A percentile compares a stretch with the other conserved stretches of the same genome.
Conservation (phyloP, 176 grass and related monocot genomes). For the Guadua angustifolia region DNA sequence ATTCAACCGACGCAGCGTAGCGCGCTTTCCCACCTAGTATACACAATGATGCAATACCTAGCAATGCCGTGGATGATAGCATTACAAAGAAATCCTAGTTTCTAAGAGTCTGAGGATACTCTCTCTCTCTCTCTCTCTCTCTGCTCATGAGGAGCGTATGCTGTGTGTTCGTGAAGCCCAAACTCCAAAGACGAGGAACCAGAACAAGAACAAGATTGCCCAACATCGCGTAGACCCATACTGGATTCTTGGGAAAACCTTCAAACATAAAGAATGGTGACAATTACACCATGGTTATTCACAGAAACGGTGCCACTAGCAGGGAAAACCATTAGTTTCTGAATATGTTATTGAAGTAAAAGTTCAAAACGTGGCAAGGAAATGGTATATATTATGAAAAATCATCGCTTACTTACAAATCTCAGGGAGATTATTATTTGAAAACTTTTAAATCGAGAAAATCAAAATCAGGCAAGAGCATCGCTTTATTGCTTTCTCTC, state of each 20-base stretch:
- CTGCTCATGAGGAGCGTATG: constrained; percentile 55
- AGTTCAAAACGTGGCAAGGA: constrained; percentile 17
- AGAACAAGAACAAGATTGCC: constrained; percentile 77
- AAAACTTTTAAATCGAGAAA: no score
- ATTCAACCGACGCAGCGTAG: no score
- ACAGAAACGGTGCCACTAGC: neutral
- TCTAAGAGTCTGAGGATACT: neutral
- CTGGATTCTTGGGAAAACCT: constrained; percentile 74
- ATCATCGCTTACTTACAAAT: constrained; percentile 75
- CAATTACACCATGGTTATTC: neutral
- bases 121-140: neutral
- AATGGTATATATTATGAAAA: constrained; percentile 11
- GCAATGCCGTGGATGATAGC: neutral
- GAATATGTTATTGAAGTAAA: neutral
- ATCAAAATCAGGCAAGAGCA: no score
- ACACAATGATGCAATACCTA: constrained; percentile 48
- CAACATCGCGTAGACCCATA: constrained; percentile 73
- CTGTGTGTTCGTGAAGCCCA: constrained; percentile 76
- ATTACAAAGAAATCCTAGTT: neutral
- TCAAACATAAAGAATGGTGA: constrained; percentile 17
- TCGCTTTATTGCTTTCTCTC: no score
- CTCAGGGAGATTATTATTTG: constrained; percentile 75
- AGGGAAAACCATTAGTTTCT: neutral
- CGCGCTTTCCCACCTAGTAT: no score
- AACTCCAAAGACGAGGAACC: constrained; percentile 88